Conservation (phyloP, 352 stramenopile genomes). For the Thalassiosira mediterranea region DNA sequence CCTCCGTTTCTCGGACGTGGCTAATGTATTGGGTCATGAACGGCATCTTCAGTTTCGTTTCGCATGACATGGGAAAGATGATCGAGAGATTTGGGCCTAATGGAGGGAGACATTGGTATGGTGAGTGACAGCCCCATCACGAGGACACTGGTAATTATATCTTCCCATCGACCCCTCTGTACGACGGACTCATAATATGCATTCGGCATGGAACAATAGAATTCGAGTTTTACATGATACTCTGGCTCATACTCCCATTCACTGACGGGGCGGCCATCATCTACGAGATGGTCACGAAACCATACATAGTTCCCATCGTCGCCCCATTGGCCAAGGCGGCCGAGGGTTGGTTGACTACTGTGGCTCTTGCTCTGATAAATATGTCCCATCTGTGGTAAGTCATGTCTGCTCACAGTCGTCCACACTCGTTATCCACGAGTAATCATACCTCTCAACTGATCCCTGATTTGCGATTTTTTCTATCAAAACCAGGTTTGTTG, state of each 20-base stretch:
- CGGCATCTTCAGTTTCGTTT: conserved; percentile 3
- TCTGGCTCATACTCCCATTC: conserved; percentile 55
- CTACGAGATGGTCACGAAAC: conserved; percentile 13
- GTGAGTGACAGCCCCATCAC: background rate
- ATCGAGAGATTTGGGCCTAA: conserved; percentile 3
- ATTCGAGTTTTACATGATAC: conserved; percentile 29
- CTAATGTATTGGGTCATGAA: conserved; percentile 22
- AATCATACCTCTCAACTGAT: too few relatives aligned
- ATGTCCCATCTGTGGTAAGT: conserved; percentile 17
- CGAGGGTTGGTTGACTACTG: conserved; percentile 16
- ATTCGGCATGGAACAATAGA: conserved; percentile 3
- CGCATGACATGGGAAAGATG: conserved; percentile 27
- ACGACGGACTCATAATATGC: background rate
- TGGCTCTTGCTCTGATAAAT: conserved; percentile 13
- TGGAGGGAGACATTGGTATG: conserved; percentile 26
- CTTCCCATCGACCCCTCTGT: background rate
- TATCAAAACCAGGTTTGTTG: background rate
- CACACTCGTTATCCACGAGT: too few relatives aligned
- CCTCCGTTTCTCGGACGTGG: conserved; percentile 7
- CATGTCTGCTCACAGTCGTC: too few relatives aligned
- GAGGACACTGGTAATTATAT: conserved; percentile 3
- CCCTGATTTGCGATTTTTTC: too few relatives aligned
- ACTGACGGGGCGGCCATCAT: conserved; percentile 32
- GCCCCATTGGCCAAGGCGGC: conserved; percentile 10
- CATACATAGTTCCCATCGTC: conserved; percentile 22